Evolutionary conservation across 202 grass and related monocot species (phyloP).

Genomic region (Carex arenaria): DNA sequence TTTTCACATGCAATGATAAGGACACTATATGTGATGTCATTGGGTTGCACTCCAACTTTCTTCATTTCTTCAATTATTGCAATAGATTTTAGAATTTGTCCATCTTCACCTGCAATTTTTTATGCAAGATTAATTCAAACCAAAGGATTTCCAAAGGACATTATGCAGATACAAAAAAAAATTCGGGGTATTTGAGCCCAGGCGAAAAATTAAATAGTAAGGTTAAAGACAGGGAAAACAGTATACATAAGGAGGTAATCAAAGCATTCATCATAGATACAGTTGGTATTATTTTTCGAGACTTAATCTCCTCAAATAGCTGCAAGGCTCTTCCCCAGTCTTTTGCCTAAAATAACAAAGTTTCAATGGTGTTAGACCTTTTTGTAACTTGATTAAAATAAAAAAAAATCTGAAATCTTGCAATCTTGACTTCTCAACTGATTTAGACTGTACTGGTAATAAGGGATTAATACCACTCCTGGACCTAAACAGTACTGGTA

Average conservation of each 20-base stretch:
- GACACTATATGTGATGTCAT: constrained; percentile 91
- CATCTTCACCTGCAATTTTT: constrained; percentile 74
- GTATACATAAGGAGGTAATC: constrained; percentile 81
- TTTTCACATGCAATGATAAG: constrained; percentile 90
- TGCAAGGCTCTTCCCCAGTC: constrained; percentile 82
- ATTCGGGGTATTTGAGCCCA: background rate
- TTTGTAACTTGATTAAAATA: background rate
- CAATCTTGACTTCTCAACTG: background rate
- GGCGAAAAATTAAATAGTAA: constrained; percentile 19
- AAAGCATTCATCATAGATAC: constrained; percentile 94
- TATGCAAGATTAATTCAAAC: constrained; percentile 21
- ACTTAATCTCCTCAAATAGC: constrained; percentile 83
- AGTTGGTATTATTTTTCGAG: constrained; percentile 57
- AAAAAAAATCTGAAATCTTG: background rate
- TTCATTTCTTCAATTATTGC: constrained; percentile 74
- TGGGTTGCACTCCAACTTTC: constrained; percentile 52
- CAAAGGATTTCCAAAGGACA: background rate
- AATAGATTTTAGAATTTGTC: constrained; percentile 60
- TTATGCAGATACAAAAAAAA: constrained; percentile 7
- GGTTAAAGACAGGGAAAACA: background rate
- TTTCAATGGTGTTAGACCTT: constrained; percentile 19
- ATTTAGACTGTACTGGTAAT: background rate
- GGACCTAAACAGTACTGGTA: background rate
- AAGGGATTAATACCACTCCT: background rate
- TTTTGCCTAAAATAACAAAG: constrained; percentile 60